Evolutionary conservation across 305 asterid genomes (phyloP).

Genomic region (Rubia tinctorum): DNA sequence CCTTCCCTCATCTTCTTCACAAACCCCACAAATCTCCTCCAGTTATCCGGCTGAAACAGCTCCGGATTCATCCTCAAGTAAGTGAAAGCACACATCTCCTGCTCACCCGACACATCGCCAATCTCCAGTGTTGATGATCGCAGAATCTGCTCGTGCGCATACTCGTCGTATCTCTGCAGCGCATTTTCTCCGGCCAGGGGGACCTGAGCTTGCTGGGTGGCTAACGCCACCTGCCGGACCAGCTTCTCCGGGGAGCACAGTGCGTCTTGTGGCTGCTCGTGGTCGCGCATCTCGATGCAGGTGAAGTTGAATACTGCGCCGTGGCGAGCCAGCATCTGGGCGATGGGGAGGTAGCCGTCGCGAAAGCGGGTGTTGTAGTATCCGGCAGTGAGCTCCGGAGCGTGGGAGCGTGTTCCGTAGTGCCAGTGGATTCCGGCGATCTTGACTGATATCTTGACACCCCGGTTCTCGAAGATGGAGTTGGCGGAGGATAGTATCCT

Average conservation of each 20-base stretch:
- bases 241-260: constrained; percentile 78
- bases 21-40: constrained; percentile 74
- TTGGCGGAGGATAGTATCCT: constrained; percentile 56
- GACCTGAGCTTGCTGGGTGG: constrained; percentile 66
- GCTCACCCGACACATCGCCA: constrained; percentile 29
- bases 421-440: constrained; percentile 95
- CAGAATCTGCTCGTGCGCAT: constrained; percentile 76
- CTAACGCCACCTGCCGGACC: constrained; percentile 70
- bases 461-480: constrained; percentile 38
- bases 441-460: constrained; percentile 74
- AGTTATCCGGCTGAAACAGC: constrained; percentile 72
- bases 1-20: constrained; percentile 94
- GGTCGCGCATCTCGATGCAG: constrained; percentile 86
- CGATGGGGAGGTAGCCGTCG: constrained; percentile 84
- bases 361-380: constrained; percentile 81
- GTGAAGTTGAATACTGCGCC: constrained; percentile 86
- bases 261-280: constrained; percentile 93
- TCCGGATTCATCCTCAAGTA: constrained; percentile 82
- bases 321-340: constrained; percentile 74
- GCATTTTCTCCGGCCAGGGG: constrained; percentile 92
- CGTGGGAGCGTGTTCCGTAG: constrained; percentile 80
- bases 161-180: constrained; percentile 69
- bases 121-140: constrained; percentile 41
- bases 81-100: constrained; percentile 88
- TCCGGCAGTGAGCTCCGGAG: constrained; percentile 94